Evolutionary conservation across 495 filamentous ascomycete species (phyloP).

Genomic region (Xylaria flabelliformis): DNA sequence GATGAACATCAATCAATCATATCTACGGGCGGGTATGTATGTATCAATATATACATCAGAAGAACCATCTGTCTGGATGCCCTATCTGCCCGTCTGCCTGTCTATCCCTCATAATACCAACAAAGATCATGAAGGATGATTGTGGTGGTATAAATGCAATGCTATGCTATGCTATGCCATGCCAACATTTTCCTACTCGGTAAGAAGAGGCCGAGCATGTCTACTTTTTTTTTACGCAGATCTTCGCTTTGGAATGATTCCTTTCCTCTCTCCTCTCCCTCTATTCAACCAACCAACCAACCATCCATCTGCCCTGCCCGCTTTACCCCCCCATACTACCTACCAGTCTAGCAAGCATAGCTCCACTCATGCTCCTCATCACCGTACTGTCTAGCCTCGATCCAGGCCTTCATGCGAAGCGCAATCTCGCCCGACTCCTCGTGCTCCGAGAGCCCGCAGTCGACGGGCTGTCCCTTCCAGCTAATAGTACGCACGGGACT

Average conservation of each 20-base stretch:
- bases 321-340: neutral
- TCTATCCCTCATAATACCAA: neutral
- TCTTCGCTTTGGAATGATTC: neutral
- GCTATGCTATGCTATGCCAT: neutral
- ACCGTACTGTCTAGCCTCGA: conserved; percentile 92
- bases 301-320: neutral
- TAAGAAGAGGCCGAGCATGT: neutral
- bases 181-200: neutral
- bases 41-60: neutral
- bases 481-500: conserved; percentile 84
- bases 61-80: neutral
- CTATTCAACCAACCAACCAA: neutral
- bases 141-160: conserved; percentile 2
- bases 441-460: conserved; percentile 75
- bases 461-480: conserved; percentile 78
- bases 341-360: conserved; percentile 46
- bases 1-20: neutral
- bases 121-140: neutral
- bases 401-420: conserved; percentile 90
- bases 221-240: neutral
- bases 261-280: neutral
- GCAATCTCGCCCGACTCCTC: conserved; percentile 89
- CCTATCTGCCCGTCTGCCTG: neutral
- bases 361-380: conserved; percentile 91
- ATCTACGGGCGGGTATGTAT: neutral